phyloP scores from a whole-genome alignment of 352 stramenopile species.

The Thraustotheca clavata region DNA sequence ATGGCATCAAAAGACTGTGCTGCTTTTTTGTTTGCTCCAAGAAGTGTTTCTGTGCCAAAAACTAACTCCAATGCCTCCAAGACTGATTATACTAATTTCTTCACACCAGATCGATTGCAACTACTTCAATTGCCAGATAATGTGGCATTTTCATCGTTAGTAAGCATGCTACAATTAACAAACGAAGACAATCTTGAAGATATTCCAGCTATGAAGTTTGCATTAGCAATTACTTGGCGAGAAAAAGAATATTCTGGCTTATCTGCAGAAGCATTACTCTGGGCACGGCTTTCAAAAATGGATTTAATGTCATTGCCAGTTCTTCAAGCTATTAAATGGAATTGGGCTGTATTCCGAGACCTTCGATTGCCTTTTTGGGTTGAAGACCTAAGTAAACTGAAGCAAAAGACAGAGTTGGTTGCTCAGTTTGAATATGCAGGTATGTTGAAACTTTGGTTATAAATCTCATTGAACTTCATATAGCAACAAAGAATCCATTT shows the following conservation, averaged over 20 bases:
- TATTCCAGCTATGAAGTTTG: slow-evolving; percentile 4
- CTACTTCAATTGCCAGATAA: neutral
- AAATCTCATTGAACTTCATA: slow-evolving; percentile 56
- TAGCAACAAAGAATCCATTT: slow-evolving; percentile 66
- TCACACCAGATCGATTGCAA: neutral
- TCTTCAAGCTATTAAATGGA: slow-evolving; percentile 4
- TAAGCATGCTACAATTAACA: neutral
- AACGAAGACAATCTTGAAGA: neutral
- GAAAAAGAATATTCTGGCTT: neutral
- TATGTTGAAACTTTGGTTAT: slow-evolving; percentile 60
- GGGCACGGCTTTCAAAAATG: slow-evolving; percentile 13
- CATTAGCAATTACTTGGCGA: neutral
- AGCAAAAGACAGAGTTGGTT: slow-evolving; percentile 48
- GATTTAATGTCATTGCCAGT: slow-evolving; percentile 10
- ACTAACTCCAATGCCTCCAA: neutral
- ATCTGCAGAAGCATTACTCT: slow-evolving; percentile 8
- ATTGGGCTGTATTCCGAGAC: neutral
- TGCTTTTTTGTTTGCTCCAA: slow-evolving; percentile 48
- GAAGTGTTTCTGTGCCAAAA: neutral
- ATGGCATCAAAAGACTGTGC: slow-evolving; percentile 32
- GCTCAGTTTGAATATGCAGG: slow-evolving; percentile 69
- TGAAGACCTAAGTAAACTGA: neutral
- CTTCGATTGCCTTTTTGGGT: slow-evolving; percentile 18
- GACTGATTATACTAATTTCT: slow-evolving; percentile 8
- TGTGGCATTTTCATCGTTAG: neutral